Evolutionary conservation across 768 basidiomycete species (phyloP).

Genomic region (Galerina marginata): DNA sequence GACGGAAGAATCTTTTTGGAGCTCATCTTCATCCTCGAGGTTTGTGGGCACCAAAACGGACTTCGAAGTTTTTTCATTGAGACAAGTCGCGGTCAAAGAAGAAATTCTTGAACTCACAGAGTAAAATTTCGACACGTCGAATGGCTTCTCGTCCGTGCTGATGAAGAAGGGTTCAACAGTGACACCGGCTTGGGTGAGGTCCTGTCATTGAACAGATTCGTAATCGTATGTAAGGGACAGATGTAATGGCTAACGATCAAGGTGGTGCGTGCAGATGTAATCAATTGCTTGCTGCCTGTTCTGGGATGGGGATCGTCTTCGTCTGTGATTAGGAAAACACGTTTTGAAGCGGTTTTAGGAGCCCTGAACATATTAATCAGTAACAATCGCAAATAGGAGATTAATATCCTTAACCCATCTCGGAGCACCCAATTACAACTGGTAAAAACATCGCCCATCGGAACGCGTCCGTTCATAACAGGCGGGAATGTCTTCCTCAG

Average conservation of each 20-base stretch:
- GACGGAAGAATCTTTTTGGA: slow-evolving; percentile 45
- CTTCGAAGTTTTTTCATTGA: slow-evolving; percentile 38
- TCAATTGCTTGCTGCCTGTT: slow-evolving; percentile 58
- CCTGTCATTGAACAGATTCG: slow-evolving; percentile 48
- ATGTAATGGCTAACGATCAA: slow-evolving; percentile 53
- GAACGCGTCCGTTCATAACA: slow-evolving; percentile 58
- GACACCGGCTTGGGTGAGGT: slow-evolving; percentile 79
- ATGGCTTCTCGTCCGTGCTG: slow-evolving; percentile 64
- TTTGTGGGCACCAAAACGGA: slow-evolving; percentile 63
- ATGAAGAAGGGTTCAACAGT: slow-evolving; percentile 92
- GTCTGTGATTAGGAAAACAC: slow-evolving; percentile 93
- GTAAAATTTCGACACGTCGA: slow-evolving; percentile 80
- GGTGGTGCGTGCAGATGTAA: slow-evolving; percentile 74
- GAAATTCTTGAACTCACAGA: slow-evolving; percentile 51
- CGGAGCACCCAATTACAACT: slow-evolving; percentile 90
- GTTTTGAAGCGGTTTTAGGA: slow-evolving; percentile 88
- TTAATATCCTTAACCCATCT: slow-evolving; percentile 65
- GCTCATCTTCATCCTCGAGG: slow-evolving; percentile 58
- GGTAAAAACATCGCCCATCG: slow-evolving; percentile 90
- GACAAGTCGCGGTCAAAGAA: background rate
- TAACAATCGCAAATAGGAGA: background rate
- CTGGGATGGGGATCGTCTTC: slow-evolving; percentile 78
- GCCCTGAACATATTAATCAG: slow-evolving; percentile 50
- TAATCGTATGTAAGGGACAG: background rate
- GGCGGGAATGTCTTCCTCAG: slow-evolving; percentile 71